These are phyloP conservation scores for Exserohilum turcica DNA, from an alignment of 2,329 filamentous ascomycete species.

Conservation along the genomic window DNA sequence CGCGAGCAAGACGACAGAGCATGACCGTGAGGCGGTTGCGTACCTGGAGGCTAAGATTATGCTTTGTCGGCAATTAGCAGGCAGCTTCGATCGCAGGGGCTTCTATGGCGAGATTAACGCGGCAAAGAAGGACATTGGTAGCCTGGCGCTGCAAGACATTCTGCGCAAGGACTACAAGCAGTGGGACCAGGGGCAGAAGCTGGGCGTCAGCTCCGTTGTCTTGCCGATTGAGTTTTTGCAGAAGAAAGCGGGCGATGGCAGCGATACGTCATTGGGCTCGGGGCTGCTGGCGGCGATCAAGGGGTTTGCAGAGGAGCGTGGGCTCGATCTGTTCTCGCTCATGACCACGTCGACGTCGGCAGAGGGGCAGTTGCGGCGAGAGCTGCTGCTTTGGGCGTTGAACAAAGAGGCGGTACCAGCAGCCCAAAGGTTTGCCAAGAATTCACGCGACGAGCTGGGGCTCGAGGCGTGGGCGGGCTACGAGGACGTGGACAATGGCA, in stretches of 20 bases:
- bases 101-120: slow-evolving; percentile 66
- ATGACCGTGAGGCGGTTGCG: slow-evolving; percentile 63
- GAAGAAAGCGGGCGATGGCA: slow-evolving; percentile 56
- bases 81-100: slow-evolving; percentile 56
- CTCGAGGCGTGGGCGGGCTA: slow-evolving; percentile 61
- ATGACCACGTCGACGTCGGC: slow-evolving; percentile 69
- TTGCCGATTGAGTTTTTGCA: slow-evolving; percentile 67
- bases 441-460: slow-evolving; percentile 56
- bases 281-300: slow-evolving; percentile 57
- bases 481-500: slow-evolving; percentile 50
- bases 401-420: slow-evolving; percentile 57
- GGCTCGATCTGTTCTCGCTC: slow-evolving; percentile 66
- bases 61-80: slow-evolving; percentile 41
- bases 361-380: slow-evolving; percentile 63
- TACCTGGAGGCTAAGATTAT: slow-evolving; percentile 64
- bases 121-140: slow-evolving; percentile 71
- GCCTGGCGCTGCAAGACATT: slow-evolving; percentile 67
- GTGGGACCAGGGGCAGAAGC: slow-evolving; percentile 63
- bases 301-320: slow-evolving; percentile 61
- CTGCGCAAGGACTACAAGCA: slow-evolving; percentile 85
- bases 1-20: slow-evolving; percentile 65
- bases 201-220: slow-evolving; percentile 72
- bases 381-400: slow-evolving; percentile 70
- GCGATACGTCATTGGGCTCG: slow-evolving; percentile 24
- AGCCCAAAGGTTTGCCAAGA: slow-evolving; percentile 60